phyloP scores from a whole-genome alignment of 2,329 filamentous ascomycete genomes.

The Cyclaneusma minus region DNA sequence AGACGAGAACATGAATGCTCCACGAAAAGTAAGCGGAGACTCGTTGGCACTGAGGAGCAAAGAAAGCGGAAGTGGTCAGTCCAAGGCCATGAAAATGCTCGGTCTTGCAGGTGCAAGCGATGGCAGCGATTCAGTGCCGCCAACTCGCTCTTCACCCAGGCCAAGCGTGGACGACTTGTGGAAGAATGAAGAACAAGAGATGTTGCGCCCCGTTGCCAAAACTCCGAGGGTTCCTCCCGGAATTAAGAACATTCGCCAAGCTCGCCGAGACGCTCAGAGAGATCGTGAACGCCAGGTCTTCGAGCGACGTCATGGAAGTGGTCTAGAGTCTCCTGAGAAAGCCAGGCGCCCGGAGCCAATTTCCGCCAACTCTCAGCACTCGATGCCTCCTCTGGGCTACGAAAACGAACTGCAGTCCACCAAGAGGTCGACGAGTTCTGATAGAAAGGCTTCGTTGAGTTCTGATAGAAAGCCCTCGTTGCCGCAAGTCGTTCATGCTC shows the following conservation, averaged over 20 bases:
- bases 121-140: no score
- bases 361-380: no score
- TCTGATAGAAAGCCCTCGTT: constrained; percentile 6
- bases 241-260: constrained; percentile 15
- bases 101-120: constrained; percentile 32
- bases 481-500: constrained; percentile 11
- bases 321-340: background rate
- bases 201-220: constrained; percentile 5
- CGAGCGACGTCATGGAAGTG: constrained; percentile 10
- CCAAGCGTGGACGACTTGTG: constrained; percentile 11
- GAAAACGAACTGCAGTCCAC: no score
- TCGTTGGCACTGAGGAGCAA: constrained; percentile 40
- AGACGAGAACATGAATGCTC: constrained; percentile 29
- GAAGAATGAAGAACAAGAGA: constrained; percentile 14
- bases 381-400: no score
- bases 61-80: constrained; percentile 24
- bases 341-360: background rate
- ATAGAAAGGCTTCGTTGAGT: no score
- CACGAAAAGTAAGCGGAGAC: constrained; percentile 50
- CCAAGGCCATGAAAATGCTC: constrained; percentile 46
- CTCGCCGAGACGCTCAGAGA: constrained; percentile 16
- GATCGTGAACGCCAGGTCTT: constrained; percentile 15
- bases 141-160: constrained; percentile 25
- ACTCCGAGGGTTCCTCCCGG: constrained; percentile 8
- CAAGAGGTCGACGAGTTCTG: no score